A percentile compares a stretch with the other conserved stretches of the same genome.
Conservation (phyloP, 768 basidiomycete species). For the Steccherinum ochraceum region DNA sequence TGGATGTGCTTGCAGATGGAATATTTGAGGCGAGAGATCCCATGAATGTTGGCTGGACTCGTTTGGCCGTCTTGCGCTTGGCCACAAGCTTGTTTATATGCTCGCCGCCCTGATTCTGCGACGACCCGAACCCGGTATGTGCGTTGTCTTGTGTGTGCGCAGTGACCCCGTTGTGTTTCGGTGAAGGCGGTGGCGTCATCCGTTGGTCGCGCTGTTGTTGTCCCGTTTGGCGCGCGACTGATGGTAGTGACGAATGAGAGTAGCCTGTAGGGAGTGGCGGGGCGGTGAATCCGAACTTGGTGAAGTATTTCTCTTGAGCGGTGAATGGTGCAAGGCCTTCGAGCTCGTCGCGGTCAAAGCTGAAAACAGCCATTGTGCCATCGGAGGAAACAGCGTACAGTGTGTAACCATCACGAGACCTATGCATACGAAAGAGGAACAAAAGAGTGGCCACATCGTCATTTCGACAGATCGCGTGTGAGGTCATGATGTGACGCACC, state of each 20-base stretch:
- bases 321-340: conserved; percentile 73
- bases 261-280: conserved; percentile 67
- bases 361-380: conserved; percentile 86
- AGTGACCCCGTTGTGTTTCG: conserved; percentile 26
- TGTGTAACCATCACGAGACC: conserved; percentile 89
- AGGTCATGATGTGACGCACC: conserved; percentile 45
- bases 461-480: not conserved
- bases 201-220: conserved; percentile 13
- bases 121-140: conserved; percentile 32
- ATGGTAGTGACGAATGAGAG: conserved; percentile 38
- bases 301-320: conserved; percentile 73
- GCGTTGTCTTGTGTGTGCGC: conserved; percentile 26
- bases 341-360: conserved; percentile 73
- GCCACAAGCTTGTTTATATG: conserved; percentile 69
- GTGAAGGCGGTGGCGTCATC: conserved; percentile 46
- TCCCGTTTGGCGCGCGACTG: conserved; percentile 8
- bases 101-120: conserved; percentile 33
- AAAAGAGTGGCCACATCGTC: not conserved
- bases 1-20: conserved; percentile 26
- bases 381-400: conserved; percentile 95
- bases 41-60: conserved; percentile 46
- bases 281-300: conserved; percentile 70
- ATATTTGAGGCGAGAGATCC: conserved; percentile 24
- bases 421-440: conserved; percentile 29
- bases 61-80: conserved; percentile 60